Evolutionary conservation across 805 yeast genomes (phyloP), one percentile per base, ranked within the genome.

Genomic region (Ogataea allantospora): DNA sequence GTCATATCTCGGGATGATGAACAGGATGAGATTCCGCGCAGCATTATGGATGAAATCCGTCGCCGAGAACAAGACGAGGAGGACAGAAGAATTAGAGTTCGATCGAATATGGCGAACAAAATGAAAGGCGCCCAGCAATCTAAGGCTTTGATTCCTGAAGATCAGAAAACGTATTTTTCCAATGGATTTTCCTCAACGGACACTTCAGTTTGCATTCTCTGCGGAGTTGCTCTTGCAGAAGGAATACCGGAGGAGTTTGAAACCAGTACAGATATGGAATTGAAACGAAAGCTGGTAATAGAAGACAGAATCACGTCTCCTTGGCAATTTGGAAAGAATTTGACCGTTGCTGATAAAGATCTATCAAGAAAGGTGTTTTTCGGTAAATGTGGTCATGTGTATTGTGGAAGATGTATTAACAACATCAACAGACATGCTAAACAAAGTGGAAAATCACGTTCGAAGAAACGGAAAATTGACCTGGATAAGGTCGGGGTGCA

Each of bases 341-440:
- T 80, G n/a, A 71, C 80, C 0, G 68, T 66, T 8, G 63, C 66
- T 0, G 95, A 85, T 51, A 51, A 64, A 13, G 80, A 74, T 38
- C 62, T 84, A 22, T 81, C 89, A 0, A 77, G 70, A 50, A 71
- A 88, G 43, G 73, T 83, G 2, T 88, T 80, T 53, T 70, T 72
- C 13, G 73, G 85, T 0, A 60, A 64, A 26, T 88, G 96, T 66
- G 96, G 96, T 0, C 96, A 88, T 63, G 73, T 80, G 0, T 88
- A 77, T 57, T 88, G 96, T 60, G 96, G 96, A 1, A 62, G 91
- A 27, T 88, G 96, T 62, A 83, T 83, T 15, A 76, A 76, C 47
- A 73, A 78, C 49, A 77, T 83, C n/a, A 73, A 72, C 12, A 70
- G 73, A 49, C 12, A 42, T 30, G 44, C 40, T 5, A 35, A 43